Conservation (phyloP, 768 basidiomycete species). For the Amanita exitialis region DNA sequence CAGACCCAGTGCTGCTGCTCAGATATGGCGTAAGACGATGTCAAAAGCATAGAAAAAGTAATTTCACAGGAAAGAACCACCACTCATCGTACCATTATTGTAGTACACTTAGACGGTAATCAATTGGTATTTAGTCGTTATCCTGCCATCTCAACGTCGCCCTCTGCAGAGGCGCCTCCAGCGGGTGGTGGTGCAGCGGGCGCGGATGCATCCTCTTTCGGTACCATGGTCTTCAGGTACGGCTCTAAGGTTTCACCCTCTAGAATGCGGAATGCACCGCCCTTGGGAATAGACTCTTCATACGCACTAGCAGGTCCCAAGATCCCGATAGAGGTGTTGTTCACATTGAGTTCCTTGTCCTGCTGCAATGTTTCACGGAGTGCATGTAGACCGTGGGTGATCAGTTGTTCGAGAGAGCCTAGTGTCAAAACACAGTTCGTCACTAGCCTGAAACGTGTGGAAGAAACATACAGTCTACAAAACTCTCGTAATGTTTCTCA, state of each 20-base stretch:
- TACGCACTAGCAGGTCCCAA: slow-evolving; percentile 62
- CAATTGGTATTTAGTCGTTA: slow-evolving; percentile 18
- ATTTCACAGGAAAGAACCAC: slow-evolving; percentile 4
- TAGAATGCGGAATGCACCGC: slow-evolving; percentile 73
- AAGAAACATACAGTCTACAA: slow-evolving; percentile 63
- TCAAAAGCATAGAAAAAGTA: background rate
- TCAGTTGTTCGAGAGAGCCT: slow-evolving; percentile 82
- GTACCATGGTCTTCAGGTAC: slow-evolving; percentile 72
- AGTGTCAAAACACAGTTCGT: background rate
- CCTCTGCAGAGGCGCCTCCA: slow-evolving; percentile 27
- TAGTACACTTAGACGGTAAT: background rate
- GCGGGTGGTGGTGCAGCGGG: slow-evolving; percentile 25
- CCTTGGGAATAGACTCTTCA: slow-evolving; percentile 40
- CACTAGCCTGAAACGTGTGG: background rate
- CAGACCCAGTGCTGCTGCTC: slow-evolving; percentile 57
- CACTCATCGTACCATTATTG: slow-evolving; percentile 7
- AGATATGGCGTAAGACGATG: slow-evolving; percentile 36
- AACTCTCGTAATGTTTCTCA: slow-evolving; percentile 87
- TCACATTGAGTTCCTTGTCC: slow-evolving; percentile 88
- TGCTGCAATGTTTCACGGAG: slow-evolving; percentile 96
- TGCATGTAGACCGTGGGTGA: slow-evolving; percentile 90
- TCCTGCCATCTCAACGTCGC: slow-evolving; percentile 84
- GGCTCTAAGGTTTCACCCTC: slow-evolving; percentile 72
- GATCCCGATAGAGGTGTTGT: slow-evolving; percentile 94
- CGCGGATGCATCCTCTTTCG: slow-evolving; percentile 40